These are phyloP conservation scores for Arthromyces matolae DNA, from an alignment of 768 basidiomycete genomes.

Conservation along the genomic window DNA sequence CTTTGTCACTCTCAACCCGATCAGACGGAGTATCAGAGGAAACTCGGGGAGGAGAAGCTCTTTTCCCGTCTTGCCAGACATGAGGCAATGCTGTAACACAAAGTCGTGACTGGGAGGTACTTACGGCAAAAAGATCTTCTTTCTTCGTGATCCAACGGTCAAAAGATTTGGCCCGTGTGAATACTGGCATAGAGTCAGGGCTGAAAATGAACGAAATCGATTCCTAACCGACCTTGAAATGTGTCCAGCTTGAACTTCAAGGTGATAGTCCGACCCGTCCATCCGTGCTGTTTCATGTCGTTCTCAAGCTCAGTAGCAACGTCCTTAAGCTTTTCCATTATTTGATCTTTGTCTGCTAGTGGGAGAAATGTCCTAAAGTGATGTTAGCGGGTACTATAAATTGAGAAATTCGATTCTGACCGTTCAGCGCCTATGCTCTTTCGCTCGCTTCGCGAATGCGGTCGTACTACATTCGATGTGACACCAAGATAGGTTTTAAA, in stretches of 20 bases:
- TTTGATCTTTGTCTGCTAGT: slow-evolving; percentile 57
- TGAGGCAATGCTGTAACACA: no score
- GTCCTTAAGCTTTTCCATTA: slow-evolving; percentile 74
- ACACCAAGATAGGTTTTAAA: slow-evolving; percentile 83
- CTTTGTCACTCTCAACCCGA: slow-evolving; percentile 87
- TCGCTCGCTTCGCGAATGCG: slow-evolving; percentile 72
- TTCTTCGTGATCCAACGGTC: slow-evolving; percentile 74
- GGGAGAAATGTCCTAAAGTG: slow-evolving; percentile 69
- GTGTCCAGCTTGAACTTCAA: slow-evolving; percentile 92
- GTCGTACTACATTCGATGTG: slow-evolving; percentile 76
- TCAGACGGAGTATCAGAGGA: slow-evolving; percentile 75
- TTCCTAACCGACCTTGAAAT: slow-evolving; percentile 58
- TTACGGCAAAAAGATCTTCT: slow-evolving; percentile 72
- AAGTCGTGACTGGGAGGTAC: slow-evolving; percentile 28
- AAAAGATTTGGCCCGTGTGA: slow-evolving; percentile 81
- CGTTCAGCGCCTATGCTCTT: slow-evolving; percentile 93
- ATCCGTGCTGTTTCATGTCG: slow-evolving; percentile 77
- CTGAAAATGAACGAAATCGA: background rate
- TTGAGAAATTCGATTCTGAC: slow-evolving; percentile 34
- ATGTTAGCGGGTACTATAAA: background rate
- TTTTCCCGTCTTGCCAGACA: slow-evolving; percentile 79
- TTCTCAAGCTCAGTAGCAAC: slow-evolving; percentile 77
- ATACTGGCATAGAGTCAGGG: slow-evolving; percentile 39
- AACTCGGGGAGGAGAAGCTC: slow-evolving; percentile 79
- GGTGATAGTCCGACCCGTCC: slow-evolving; percentile 85